phyloP scores from a whole-genome alignment of 106 monocot species.

The Dendrobium huoshanense region DNA sequence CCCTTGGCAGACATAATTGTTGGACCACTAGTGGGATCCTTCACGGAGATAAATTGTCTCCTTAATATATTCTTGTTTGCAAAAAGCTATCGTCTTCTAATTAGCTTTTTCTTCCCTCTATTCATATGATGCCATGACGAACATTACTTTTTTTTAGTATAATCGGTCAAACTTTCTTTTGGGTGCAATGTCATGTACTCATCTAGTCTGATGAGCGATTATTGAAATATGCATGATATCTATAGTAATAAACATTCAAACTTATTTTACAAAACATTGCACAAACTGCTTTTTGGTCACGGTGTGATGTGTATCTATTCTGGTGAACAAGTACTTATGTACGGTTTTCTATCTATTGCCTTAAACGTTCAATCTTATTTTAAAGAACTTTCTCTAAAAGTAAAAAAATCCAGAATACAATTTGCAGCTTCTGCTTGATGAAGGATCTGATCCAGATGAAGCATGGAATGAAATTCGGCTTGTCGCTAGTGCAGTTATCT shows the following conservation, averaged over 20 bases:
- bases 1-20: too few relatives aligned
- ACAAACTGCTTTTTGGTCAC: not conserved
- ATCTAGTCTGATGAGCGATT: not conserved
- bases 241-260: not conserved
- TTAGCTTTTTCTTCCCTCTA: not conserved
- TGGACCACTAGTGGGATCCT: not conserved
- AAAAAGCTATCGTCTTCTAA: not conserved
- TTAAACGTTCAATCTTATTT: not conserved
- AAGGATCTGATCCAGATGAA: slow-evolving; percentile 19
- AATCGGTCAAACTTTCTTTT: not conserved
- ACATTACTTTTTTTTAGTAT: not conserved
- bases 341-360: not conserved
- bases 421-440: slow-evolving; percentile 35
- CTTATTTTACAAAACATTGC: not conserved
- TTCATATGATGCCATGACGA: not conserved
- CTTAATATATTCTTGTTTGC: not conserved
- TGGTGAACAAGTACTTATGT: not conserved
- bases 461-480: slow-evolving; percentile 42
- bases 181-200: not conserved
- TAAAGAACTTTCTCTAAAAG: not conserved
- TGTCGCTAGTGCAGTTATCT: slow-evolving; percentile 36
- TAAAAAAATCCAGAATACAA: slow-evolving; percentile 23
- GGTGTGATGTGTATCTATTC: not conserved
- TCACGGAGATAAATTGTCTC: not conserved
- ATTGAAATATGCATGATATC: not conserved